These are phyloP conservation scores for Cytospora paraplurivora DNA, from an alignment of 2,329 filamentous ascomycete species.

Conservation along the genomic window DNA sequence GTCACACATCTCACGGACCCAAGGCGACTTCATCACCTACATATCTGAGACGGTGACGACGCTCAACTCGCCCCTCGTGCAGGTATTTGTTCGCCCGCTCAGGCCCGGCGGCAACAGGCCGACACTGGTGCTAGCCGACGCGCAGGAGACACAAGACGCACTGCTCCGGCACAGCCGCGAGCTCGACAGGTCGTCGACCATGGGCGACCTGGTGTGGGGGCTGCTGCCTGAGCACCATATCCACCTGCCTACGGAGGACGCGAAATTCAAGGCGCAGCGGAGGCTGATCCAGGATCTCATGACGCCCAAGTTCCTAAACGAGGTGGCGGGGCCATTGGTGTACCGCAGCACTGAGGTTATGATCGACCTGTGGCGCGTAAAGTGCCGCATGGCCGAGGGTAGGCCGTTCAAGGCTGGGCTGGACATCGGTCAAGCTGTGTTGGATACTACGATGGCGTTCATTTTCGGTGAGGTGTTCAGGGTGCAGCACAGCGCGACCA, in stretches of 20 bases:
- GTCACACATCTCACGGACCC: conserved; percentile 14
- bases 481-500: not conserved
- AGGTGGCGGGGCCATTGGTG: conserved; percentile 3
- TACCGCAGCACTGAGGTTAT: conserved; percentile 26
- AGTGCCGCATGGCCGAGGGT: conserved; percentile 23
- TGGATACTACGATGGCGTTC: conserved; percentile 1
- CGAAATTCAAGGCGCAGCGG: not conserved
- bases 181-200: conserved; percentile 3
- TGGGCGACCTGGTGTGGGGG: not conserved
- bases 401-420: conserved; percentile 14
- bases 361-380: conserved; percentile 28
- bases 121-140: conserved; percentile 34
- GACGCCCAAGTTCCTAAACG: conserved; percentile 10
- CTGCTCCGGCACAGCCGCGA: conserved; percentile 28
- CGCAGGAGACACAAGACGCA: conserved; percentile 29
- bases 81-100: conserved; percentile 47
- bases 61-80: not conserved
- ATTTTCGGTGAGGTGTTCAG: not conserved
- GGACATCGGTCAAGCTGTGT: not conserved
- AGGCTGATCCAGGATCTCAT: conserved; percentile 13
- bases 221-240: not conserved
- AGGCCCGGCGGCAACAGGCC: conserved; percentile 37
- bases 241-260: not conserved
- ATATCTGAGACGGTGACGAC: conserved; percentile 19
- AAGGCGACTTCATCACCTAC: conserved; percentile 25